Base-by-base conservation (phyloP, 2,329 filamentous ascomycete species). In the Pseudogymnoascus sp. region DNA sequence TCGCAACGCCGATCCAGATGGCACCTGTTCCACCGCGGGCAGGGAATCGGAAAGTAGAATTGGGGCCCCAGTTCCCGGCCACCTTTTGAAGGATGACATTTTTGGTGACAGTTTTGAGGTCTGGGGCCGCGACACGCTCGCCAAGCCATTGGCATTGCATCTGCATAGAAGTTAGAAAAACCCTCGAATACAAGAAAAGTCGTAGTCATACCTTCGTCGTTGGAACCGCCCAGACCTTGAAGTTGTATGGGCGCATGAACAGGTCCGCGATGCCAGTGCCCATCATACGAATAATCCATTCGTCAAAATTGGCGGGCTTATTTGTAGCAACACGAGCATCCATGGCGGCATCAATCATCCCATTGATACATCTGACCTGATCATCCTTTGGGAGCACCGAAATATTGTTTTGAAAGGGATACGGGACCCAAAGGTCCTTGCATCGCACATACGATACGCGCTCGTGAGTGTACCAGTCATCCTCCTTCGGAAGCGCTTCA, bases 341-440 rank as follows among this genome's bases (percentile, higher is more conserved):
- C 68, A 97, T 77, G 64, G 94, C 90, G 66, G 94, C 90, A 76
- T 99, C 93, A 69, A 99, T 97, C 81, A 99, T 86, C 68, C 93
- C 93, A 69, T 97, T 91, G 72, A 99, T 88, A 77, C 91, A 95
- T 74, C 84, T 88, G 68, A 97, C 92, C 80, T 99, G 92, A 73
- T 99, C 94, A 69, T 97, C 91, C 83, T 97, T 96, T 76, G 91
- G 90, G 73, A 99, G 80, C 87, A 97, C 93, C 72, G 94, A 96
- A 75, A 99, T 93, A 83, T 99, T 99, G 86, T 97, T 99, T 82
- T 99, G 94, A 88, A 99, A 97, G 67, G 94, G 94, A 80, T 99
- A 99, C 61, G 94, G 93, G 63, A 99, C 94, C 94, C 94, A 99
- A 74, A 91, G 83, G 69, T 84, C 83, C 86, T 96, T 93, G 88